Conservation (phyloP, 495 filamentous ascomycete genomes). For the Trichoderma erinaceum region DNA sequence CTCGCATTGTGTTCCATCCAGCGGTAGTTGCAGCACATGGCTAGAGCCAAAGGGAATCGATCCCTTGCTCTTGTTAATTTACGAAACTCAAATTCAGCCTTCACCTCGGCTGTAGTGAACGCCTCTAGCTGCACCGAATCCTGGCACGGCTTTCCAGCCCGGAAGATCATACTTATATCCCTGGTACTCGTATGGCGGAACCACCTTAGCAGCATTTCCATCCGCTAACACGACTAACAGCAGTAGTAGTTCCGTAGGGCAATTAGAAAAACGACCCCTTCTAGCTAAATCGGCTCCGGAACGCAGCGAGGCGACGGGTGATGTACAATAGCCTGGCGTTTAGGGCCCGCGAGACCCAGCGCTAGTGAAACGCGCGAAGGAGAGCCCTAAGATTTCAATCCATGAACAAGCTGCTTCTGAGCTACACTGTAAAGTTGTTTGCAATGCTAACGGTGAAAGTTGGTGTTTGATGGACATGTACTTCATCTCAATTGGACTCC, state of each 20-base stretch:
- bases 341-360: neutral
- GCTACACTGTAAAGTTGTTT: too few relatives aligned
- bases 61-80: neutral
- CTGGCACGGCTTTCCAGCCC: too few relatives aligned
- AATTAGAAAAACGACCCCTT: neutral
- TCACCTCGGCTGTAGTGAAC: neutral
- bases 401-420: neutral
- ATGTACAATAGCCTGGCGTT: neutral
- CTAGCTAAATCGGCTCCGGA: neutral
- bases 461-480: too few relatives aligned
- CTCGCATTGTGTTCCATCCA: neutral
- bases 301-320: neutral
- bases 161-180: too few relatives aligned
- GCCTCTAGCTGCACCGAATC: neutral
- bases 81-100: neutral
- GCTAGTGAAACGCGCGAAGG: neutral
- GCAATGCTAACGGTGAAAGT: too few relatives aligned
- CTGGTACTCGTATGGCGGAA: too few relatives aligned
- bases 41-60: neutral
- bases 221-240: too few relatives aligned
- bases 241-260: too few relatives aligned
- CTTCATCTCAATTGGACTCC: too few relatives aligned
- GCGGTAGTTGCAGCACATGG: neutral
- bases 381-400: neutral
- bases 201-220: too few relatives aligned